phyloP scores from a whole-genome alignment of 2,329 filamentous ascomycete genomes.

The Talaromyces albobiverticillius region DNA sequence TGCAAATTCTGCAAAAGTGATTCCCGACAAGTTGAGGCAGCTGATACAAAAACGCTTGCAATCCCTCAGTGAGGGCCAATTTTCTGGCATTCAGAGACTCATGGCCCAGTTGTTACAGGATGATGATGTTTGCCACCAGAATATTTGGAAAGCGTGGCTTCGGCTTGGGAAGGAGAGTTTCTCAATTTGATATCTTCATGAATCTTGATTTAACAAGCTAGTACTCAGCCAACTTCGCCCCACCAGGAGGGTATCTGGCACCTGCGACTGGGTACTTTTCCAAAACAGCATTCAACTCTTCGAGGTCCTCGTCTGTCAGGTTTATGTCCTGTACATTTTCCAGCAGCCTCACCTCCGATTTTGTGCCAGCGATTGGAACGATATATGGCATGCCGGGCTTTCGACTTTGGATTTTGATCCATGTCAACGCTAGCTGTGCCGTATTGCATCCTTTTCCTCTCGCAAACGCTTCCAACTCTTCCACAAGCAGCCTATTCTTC shows the following conservation, averaged over 20 bases:
- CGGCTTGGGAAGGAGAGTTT: slow-evolving; percentile 10
- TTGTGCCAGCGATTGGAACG: slow-evolving; percentile 45
- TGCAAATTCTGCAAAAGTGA: not conserved
- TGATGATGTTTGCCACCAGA: not conserved
- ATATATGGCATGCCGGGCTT: slow-evolving; percentile 32
- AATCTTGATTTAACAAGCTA: not conserved
- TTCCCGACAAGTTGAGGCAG: not conserved
- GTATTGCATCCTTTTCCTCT: slow-evolving; percentile 40
- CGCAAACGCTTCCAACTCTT: slow-evolving; percentile 45
- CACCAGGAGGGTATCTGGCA: slow-evolving; percentile 8
- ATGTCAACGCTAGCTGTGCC: slow-evolving; percentile 49
- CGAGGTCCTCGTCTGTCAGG: slow-evolving; percentile 42
- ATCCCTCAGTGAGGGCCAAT: slow-evolving; percentile 2
- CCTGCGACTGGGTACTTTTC: slow-evolving; percentile 8
- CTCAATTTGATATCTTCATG: slow-evolving; percentile 3
- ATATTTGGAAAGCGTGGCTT: slow-evolving; percentile 13
- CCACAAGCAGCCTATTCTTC: slow-evolving; percentile 50
- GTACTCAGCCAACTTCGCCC: slow-evolving; percentile 6
- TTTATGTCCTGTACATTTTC: slow-evolving; percentile 41
- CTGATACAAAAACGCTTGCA: not conserved
- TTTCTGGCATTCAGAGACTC: slow-evolving; percentile 4
- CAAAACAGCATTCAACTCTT: slow-evolving; percentile 6
- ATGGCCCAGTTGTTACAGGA: slow-evolving; percentile 7
- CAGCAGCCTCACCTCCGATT: slow-evolving; percentile 32
- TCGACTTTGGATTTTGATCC: slow-evolving; percentile 35